Evolutionary conservation across 2,329 filamentous ascomycete genomes (phyloP), one percentile per base, ranked within the genome.

Genomic region (Plenodomus lindquistii): DNA sequence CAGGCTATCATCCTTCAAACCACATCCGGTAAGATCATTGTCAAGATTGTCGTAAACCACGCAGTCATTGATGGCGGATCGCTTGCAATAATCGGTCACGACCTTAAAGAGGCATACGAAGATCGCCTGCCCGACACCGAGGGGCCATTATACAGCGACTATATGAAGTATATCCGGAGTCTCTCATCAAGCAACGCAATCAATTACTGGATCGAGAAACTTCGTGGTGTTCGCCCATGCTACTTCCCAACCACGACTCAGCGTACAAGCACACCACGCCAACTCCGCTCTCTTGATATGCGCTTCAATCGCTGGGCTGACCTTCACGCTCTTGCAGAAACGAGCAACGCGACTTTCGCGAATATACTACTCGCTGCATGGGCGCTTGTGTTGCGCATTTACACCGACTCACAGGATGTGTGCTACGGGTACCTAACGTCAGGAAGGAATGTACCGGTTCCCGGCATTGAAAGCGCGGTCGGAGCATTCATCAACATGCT

Each of bases 401-500:
- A 67, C 46, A 69, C 66, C 11, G 50, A 52, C 2, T 62, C 62
- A 0, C 57, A 65, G 1, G 68, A 70, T 44, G 59, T 71, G 1
- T 71, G 69, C 46, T 73, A 71, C 35, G 69, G 69, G 7, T 73
- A 73, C 39, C 56, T 72, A 10, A 69, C 69, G 2, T 69, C 69
- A 1, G 70, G 70, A 9, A 67, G 70, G 9, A 77, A 81, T 55
- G 67, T 75, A 13, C 74, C 76, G 2, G 63, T 81, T 8, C 61
- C 71, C 4, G 72, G 71, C 2, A 75, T 81, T 10, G 69, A 79
- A 40, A 70, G 75, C 20, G 74, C 75, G 17, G 74, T 80, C 37
- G 79, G 79, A 1, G 67, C 75, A 3, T 74, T 76, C 46, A 73
- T 77, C 48, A 76, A 74, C 47, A 77, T 76, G 66, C 46, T 69